Evolutionary conservation across 2,329 filamentous ascomycete genomes (phyloP), one percentile per base, ranked within the genome.

Genomic region (Zasmidium angulare): DNA sequence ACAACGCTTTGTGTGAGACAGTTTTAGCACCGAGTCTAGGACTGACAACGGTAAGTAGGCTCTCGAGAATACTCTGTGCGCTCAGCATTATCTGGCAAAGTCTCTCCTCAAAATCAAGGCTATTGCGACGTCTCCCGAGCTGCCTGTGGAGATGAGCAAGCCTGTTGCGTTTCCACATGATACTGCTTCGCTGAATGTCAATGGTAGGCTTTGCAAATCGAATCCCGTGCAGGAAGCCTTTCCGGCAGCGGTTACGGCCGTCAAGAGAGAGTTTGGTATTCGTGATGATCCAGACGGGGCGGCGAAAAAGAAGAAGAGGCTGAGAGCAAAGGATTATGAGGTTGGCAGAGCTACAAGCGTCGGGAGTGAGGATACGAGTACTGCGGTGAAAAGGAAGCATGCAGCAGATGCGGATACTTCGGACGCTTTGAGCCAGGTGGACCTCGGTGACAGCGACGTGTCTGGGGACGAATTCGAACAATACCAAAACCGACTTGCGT

Each of bases 181-280:
- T 58, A 63, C 75, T 0, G 79, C 82, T 1, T 76, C 79, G 54
- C 75, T 82, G 19, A 87, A 87, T 73, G 84, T 88, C 14, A 75
- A 79, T 50, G 85, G 83, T 14, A 74, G 85, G 54, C 64, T 88
- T 53, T 86, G 83, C 68, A 87, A 85, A 60, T 84, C 84, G 14
- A 81, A 79, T 55, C 83, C 82, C 0, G 83, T 86, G 12, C 82
- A 82, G 70, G 79, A 82, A 63, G 81, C 79, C 1, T 71, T 86
- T 47, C 77, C 79, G 21, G 76, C 76, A 36, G 75, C 81, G 23
- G 63, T 79, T 29, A 71, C 71, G 2, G 76, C 77, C 31, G 65
- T 81, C 57, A 76, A 77, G 66, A 64, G 53, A 1, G 76, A 77
- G 43, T 66, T 80, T 26, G 74, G 74, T 0, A 55, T 76, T 1